These are phyloP conservation scores for Pythium apleroticum DNA, from an alignment of 352 stramenopile species.

Conservation along the genomic window DNA sequence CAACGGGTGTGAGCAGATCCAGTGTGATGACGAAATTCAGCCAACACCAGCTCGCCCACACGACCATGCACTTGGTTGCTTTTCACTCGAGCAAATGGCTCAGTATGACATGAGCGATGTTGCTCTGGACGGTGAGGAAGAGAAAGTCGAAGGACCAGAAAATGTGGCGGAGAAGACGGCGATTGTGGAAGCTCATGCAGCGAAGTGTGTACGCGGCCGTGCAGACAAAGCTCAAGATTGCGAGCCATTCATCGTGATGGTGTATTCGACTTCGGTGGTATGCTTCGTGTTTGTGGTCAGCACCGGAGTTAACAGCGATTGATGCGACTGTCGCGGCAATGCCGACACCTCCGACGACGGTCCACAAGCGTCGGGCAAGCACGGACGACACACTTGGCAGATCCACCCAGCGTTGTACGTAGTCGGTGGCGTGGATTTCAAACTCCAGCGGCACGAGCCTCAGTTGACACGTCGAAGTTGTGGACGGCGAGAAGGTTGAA, in stretches of 20 bases:
- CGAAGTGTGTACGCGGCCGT: too few relatives aligned
- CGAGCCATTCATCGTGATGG: background rate
- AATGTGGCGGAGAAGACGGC: slow-evolving; percentile 1
- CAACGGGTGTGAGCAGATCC: slow-evolving; percentile 3
- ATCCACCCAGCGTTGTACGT: background rate
- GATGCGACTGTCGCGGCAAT: too few relatives aligned
- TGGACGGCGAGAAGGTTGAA: too few relatives aligned
- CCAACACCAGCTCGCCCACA: slow-evolving; percentile 5
- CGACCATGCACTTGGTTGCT: background rate
- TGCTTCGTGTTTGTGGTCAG: too few relatives aligned
- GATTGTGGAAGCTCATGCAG: background rate
- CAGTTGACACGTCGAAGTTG: background rate
- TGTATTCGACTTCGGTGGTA: too few relatives aligned
- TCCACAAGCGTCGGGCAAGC: too few relatives aligned
- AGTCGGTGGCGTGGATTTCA: background rate
- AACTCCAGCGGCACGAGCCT: background rate
- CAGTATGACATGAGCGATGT: background rate
- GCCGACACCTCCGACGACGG: too few relatives aligned
- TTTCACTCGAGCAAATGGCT: background rate
- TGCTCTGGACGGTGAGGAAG: slow-evolving; percentile 19
- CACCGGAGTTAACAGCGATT: too few relatives aligned
- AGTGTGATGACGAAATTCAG: slow-evolving; percentile 2
- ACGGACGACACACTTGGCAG: background rate
- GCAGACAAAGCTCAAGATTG: too few relatives aligned
- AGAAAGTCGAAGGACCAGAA: slow-evolving; percentile 30